phyloP scores from a whole-genome alignment of 2,329 filamentous ascomycete genomes.

The Teratosphaeria zuluensis region DNA sequence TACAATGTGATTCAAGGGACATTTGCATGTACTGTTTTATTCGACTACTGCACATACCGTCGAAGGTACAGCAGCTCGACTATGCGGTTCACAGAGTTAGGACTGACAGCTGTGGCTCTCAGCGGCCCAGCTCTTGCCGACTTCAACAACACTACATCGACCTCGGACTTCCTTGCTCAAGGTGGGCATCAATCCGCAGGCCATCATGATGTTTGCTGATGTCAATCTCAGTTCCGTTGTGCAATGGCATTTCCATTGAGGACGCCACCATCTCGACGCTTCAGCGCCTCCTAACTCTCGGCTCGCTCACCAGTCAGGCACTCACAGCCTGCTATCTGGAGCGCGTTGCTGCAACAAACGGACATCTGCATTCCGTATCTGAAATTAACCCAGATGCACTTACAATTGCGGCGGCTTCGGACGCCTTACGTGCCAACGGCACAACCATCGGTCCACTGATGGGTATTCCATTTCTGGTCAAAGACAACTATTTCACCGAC shows the following conservation, averaged over 20 bases:
- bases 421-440: conserved; percentile 49
- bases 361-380: conserved; percentile 56
- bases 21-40: no score
- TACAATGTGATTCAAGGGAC: no score
- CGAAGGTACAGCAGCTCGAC: not conserved
- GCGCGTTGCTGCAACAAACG: conserved; percentile 51
- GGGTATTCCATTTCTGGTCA: conserved; percentile 2
- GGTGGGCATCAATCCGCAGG: not conserved
- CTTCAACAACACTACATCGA: not conserved
- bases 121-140: not conserved
- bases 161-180: not conserved
- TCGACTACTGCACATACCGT: no score
- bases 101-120: not conserved
- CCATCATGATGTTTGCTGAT: not conserved
- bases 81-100: not conserved
- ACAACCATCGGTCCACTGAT: conserved; percentile 44
- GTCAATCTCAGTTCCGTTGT: conserved; percentile 39
- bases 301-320: conserved; percentile 48
- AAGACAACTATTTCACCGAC: not conserved
- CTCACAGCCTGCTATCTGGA: conserved; percentile 54
- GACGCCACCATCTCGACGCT: conserved; percentile 62
- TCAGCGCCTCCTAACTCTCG: conserved; percentile 47
- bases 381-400: conserved; percentile 60
- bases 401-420: conserved; percentile 50
- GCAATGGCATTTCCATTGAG: conserved; percentile 52